Conservation (phyloP, 2,329 filamentous ascomycete genomes). For the Claviceps maximensis region DNA sequence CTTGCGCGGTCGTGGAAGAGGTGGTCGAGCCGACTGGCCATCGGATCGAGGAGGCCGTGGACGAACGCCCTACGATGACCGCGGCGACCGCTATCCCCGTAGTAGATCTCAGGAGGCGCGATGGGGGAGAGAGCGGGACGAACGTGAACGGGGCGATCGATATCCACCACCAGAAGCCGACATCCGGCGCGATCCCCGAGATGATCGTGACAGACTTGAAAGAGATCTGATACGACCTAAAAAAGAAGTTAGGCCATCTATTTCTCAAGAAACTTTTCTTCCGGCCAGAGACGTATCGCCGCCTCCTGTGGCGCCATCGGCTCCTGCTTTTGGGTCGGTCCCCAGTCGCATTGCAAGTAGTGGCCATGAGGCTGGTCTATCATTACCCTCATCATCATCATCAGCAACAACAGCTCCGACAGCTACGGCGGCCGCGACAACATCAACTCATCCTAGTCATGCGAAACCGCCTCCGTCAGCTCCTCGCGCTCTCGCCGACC, state of each 20-base stretch:
- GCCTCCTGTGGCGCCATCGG: conserved; percentile 43
- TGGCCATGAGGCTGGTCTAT: conserved; percentile 13
- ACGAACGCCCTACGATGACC: conserved; percentile 46
- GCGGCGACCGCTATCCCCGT: conserved; percentile 47
- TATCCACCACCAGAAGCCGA: conserved; percentile 26
- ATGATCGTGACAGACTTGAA: conserved; percentile 33
- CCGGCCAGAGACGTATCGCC: conserved; percentile 40
- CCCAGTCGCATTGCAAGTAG: conserved; percentile 29
- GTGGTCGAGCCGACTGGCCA: conserved; percentile 28
- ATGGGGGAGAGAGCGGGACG: conserved; percentile 42
- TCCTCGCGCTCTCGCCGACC: conserved; percentile 38
- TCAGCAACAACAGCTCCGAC: neutral
- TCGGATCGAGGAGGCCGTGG: conserved; percentile 41
- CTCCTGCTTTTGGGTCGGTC: conserved; percentile 44
- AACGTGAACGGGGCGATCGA: conserved; percentile 35
- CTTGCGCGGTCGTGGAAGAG: conserved; percentile 38
- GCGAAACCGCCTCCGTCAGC: conserved; percentile 38
- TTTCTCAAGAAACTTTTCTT: conserved; percentile 32
- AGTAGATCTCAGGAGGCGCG: conserved; percentile 54
- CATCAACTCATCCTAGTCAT: neutral
- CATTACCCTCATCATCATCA: neutral
- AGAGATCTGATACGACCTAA: conserved; percentile 36
- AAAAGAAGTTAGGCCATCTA: conserved; percentile 33
- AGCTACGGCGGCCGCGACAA: neutral
- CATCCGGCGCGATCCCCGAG: conserved; percentile 29